These are phyloP conservation scores for Solanum chacoense DNA, from an alignment of 305 asterid species.

Conservation along the genomic window DNA sequence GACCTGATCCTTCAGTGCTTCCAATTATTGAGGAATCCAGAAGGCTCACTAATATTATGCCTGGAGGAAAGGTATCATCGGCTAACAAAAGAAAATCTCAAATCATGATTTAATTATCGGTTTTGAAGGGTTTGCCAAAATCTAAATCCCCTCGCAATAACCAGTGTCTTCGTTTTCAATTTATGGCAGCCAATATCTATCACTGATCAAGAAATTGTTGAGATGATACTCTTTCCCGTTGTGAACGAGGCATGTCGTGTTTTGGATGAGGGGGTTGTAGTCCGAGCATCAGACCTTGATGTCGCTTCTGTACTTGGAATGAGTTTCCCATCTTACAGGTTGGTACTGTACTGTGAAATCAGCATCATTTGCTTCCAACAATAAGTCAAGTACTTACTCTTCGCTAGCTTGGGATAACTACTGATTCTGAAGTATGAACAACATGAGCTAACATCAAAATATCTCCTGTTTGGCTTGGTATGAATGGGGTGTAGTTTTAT, in stretches of 20 bases:
- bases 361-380: background rate
- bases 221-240: slow-evolving; percentile 90
- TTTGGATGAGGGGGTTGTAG: slow-evolving; percentile 72
- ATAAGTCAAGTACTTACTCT: background rate
- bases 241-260: slow-evolving; percentile 96
- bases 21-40: slow-evolving; percentile 67
- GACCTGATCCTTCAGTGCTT: slow-evolving; percentile 63
- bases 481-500: background rate
- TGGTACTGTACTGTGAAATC: slow-evolving; percentile 15
- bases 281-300: slow-evolving; percentile 94
- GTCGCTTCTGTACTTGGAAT: slow-evolving; percentile 90
- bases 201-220: slow-evolving; percentile 78
- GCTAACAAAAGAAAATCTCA: background rate
- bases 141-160: background rate
- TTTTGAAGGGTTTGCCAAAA: background rate
- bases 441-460: background rate
- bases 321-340: slow-evolving; percentile 98
- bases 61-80: slow-evolving; percentile 51
- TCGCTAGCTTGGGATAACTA: background rate
- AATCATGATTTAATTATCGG: background rate
- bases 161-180: background rate
- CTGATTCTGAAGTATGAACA: background rate
- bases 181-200: slow-evolving; percentile 64
- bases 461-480: background rate
- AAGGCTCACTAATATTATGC: slow-evolving; percentile 49